phyloP scores from a whole-genome alignment of 768 basidiomycete species.

The Macrolepiota albuminosa region DNA sequence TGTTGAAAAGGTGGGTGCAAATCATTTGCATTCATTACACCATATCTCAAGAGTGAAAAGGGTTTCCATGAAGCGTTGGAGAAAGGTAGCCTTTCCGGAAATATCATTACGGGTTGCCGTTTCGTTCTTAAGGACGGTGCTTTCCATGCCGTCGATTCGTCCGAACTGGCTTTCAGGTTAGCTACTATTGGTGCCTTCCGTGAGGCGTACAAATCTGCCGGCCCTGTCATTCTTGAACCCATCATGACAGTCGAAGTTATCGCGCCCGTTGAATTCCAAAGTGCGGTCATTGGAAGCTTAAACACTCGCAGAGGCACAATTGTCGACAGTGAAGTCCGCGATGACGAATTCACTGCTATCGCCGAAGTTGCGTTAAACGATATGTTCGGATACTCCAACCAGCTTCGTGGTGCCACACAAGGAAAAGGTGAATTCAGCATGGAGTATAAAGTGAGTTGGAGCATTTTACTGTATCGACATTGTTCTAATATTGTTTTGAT shows the following conservation, averaged over 20 bases:
- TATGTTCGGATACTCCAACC: conserved; percentile 97
- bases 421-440: conserved; percentile 91
- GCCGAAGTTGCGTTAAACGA: conserved; percentile 95
- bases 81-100: conserved; percentile 87
- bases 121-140: conserved; percentile 90
- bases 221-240: conserved; percentile 88
- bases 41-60: conserved; percentile 29
- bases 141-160: conserved; percentile 92
- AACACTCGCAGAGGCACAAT: conserved; percentile 93
- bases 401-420: conserved; percentile 90
- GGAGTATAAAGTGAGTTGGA: conserved; percentile 62
- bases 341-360: conserved; percentile 90
- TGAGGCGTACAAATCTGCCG: conserved; percentile 75
- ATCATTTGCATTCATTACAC: not conserved
- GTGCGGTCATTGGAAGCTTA: conserved; percentile 88
- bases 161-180: conserved; percentile 90
- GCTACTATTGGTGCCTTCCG: conserved; percentile 91
- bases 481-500: conserved; percentile 6
- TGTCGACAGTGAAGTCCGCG: conserved; percentile 91
- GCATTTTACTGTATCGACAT: not conserved
- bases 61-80: conserved; percentile 94
- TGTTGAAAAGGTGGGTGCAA: conserved; percentile 71
- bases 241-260: conserved; percentile 98
- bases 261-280: conserved; percentile 95
- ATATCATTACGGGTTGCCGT: conserved; percentile 79